Base-by-base conservation (phyloP, 805 yeast genomes). In the Yarrowia deformans region DNA sequence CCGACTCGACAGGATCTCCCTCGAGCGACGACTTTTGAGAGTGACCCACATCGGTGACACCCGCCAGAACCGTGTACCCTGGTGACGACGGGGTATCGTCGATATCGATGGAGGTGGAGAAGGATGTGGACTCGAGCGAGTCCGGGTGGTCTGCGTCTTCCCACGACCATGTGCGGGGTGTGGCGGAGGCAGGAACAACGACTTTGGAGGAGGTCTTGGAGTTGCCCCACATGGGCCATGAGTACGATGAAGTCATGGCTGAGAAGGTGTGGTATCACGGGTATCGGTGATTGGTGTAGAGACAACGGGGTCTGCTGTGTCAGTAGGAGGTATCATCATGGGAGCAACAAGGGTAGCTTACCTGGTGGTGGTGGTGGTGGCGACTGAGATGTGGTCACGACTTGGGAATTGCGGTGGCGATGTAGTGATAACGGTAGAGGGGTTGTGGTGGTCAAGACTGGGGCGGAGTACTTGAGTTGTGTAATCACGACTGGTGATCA, bases 211-310 rank as follows among this genome's bases (percentile, higher is more conserved):
- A 9, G 12, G 46, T 8, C 23, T 42, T 42, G 45, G 46, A n/a
- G 23, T 54, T 54, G 18, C 60, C 45, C 60, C 60, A 54, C 45
- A 54, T 39, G 60, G 60, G 60, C 45, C 45, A 54, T 1, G 60
- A 54, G 45, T n/a, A 54, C 13, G 60, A 39, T 18, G n/a, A n/a
- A n/a, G 49, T 19, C 49, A 45, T 45, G 48, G 3, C 19, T 2
- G n/a, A 1, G 43, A 18, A 2, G 8, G 19, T 5, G 19, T 10
- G 58, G 58, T 14, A 34, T 54, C 56, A 50, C n/a, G 45, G 14
- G 45, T 40, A 40, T 34, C 37, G 8, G 37, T 34, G 10, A 8
- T n/a, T n/a, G n/a, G n/a, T 9, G 10, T 9, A 34, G 10, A 9
- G 37, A 34, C 29, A 23, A 34, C 10, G 37, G 9, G 4, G 18